Conservation (phyloP, 78 protist species). For the Paulinella micropora region DNA sequence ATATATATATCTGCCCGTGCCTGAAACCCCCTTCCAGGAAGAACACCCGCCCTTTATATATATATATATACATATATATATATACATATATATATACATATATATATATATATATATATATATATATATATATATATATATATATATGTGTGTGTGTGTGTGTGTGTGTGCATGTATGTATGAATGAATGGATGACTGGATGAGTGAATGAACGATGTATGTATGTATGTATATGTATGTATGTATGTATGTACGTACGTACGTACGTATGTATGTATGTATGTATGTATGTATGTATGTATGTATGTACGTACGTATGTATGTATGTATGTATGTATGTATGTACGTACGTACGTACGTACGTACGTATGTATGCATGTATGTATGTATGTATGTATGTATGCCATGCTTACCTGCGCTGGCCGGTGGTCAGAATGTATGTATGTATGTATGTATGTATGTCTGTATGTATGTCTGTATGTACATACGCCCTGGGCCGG, state of each 20-base stretch:
- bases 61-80: neutral
- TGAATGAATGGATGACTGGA: neutral
- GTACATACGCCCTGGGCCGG: neutral
- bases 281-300: neutral
- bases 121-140: neutral
- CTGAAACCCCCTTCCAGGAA: too few relatives aligned
- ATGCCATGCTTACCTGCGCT: too few relatives aligned
- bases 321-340: neutral
- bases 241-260: neutral
- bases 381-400: neutral
- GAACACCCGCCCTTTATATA: too few relatives aligned
- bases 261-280: neutral
- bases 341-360: neutral
- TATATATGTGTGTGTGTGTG: neutral
- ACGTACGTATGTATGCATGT: neutral
- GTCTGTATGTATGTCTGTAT: neutral
- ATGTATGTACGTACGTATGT: neutral
- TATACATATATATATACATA: neutral
- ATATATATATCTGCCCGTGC: too few relatives aligned
- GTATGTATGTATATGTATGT: neutral
- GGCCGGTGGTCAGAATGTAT: too few relatives aligned
- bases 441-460: neutral
- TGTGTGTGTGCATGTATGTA: neutral
- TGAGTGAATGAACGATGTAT: neutral
- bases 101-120: neutral